These are phyloP conservation scores for Pyricularia sp. DNA, from an alignment of 2,329 filamentous ascomycete genomes.

Conservation along the genomic window DNA sequence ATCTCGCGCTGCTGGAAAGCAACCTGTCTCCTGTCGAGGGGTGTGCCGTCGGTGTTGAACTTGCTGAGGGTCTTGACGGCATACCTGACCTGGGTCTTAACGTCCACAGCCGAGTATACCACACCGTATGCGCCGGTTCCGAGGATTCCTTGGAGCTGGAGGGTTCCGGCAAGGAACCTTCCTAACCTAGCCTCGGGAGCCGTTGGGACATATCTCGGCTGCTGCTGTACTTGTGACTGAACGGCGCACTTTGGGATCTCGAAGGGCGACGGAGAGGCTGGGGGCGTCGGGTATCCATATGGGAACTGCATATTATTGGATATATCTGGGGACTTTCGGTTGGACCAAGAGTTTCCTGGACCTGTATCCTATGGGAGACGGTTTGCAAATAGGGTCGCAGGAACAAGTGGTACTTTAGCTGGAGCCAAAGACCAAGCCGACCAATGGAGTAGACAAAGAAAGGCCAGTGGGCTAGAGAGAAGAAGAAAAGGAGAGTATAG, in stretches of 20 bases:
- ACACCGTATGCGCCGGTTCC: slow-evolving; percentile 94
- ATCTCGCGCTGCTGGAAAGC: slow-evolving; percentile 92
- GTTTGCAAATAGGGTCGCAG: background rate
- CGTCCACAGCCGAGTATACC: slow-evolving; percentile 80
- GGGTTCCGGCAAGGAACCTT: slow-evolving; percentile 65
- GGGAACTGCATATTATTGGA: slow-evolving; percentile 9
- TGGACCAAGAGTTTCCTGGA: background rate
- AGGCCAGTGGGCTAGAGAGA: background rate
- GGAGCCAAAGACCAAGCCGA: background rate
- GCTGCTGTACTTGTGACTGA: slow-evolving; percentile 24
- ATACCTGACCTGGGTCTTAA: slow-evolving; percentile 69
- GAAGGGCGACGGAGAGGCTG: slow-evolving; percentile 40
- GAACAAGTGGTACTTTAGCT: background rate
- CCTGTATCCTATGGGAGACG: background rate
- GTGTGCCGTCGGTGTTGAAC: slow-evolving; percentile 55
- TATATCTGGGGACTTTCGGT: slow-evolving; percentile 8
- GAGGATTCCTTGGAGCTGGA: slow-evolving; percentile 74
- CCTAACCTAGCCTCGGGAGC: slow-evolving; percentile 78
- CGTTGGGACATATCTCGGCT: slow-evolving; percentile 39
- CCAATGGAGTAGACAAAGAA: background rate
- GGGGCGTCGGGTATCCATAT: slow-evolving; percentile 44
- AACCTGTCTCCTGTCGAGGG: slow-evolving; percentile 70
- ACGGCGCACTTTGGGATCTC: slow-evolving; percentile 33
- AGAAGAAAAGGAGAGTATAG: background rate
- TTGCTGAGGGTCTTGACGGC: slow-evolving; percentile 97